Evolutionary conservation across 495 filamentous ascomycete species (phyloP).

Genomic region (Cercophora samala): DNA sequence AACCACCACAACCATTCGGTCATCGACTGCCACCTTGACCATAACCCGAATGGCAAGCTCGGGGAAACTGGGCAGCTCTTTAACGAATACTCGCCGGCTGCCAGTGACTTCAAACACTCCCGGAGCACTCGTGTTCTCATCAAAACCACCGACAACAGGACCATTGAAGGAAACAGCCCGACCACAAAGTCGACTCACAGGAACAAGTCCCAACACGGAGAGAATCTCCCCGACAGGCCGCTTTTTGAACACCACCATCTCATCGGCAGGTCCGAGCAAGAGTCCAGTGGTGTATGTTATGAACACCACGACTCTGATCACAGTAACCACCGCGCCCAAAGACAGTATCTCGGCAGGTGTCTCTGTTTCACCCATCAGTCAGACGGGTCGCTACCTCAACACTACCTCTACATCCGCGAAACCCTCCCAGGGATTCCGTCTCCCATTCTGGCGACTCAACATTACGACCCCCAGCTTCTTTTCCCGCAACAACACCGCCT

Average conservation of each 20-base stretch:
- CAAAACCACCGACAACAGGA: background rate
- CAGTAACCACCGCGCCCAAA: background rate
- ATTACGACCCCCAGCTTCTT: background rate
- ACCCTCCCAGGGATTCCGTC: background rate
- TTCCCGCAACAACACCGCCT: background rate
- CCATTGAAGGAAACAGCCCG: background rate
- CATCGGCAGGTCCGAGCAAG: background rate
- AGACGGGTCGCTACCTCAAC: background rate
- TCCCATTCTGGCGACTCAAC: slow-evolving; percentile 3
- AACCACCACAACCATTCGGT: background rate
- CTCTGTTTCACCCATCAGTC: background rate
- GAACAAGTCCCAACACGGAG: background rate
- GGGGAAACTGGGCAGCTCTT: background rate
- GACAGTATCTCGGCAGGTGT: background rate
- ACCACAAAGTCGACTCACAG: background rate
- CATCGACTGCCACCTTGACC: background rate
- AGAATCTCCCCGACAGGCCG: background rate
- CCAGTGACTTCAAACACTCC: background rate
- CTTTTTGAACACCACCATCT: slow-evolving; percentile 4
- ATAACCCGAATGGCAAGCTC: background rate
- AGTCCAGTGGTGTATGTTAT: background rate
- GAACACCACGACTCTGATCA: slow-evolving; percentile 6
- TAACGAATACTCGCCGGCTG: background rate
- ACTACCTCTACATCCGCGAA: background rate
- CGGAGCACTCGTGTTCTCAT: background rate